phyloP scores from a whole-genome alignment of 2,329 filamentous ascomycete species.

The Ceratocystis huliohia region DNA sequence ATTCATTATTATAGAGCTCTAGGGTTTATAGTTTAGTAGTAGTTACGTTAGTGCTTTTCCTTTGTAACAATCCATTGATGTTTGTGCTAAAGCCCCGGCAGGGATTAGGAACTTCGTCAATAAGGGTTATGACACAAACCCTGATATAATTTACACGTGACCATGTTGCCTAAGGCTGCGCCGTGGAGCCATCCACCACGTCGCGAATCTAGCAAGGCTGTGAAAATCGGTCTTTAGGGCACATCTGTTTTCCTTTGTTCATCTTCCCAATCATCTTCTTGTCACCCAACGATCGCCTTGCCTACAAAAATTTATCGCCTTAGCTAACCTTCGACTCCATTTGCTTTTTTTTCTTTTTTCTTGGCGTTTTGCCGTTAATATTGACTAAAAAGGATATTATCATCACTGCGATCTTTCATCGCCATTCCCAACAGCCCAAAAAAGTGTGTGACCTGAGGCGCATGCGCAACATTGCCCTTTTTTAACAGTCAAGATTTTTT shows the following conservation, averaged over 20 bases:
- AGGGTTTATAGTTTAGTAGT: too few relatives aligned
- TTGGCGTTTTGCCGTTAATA: neutral
- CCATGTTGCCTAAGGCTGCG: neutral
- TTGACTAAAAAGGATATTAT: neutral
- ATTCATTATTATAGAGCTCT: too few relatives aligned
- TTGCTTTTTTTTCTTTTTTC: too few relatives aligned
- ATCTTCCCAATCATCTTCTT: neutral
- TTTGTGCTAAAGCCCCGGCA: neutral
- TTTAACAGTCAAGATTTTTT: constrained; percentile 10
- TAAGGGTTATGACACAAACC: neutral
- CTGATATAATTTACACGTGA: neutral
- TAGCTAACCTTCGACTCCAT: neutral
- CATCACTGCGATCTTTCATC: neutral
- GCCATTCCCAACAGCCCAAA: neutral
- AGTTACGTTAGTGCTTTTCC: too few relatives aligned
- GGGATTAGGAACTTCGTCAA: neutral
- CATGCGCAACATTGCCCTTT: neutral
- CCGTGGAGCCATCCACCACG: neutral
- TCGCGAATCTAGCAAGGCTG: neutral
- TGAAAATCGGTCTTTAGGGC: neutral
- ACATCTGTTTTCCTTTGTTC: neutral
- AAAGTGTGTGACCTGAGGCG: neutral
- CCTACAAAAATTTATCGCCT: neutral
- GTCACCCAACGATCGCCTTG: neutral
- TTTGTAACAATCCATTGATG: too few relatives aligned